These are phyloP conservation scores for Angophora floribunda DNA, from an alignment of 345 rosid species.

Conservation along the genomic window DNA sequence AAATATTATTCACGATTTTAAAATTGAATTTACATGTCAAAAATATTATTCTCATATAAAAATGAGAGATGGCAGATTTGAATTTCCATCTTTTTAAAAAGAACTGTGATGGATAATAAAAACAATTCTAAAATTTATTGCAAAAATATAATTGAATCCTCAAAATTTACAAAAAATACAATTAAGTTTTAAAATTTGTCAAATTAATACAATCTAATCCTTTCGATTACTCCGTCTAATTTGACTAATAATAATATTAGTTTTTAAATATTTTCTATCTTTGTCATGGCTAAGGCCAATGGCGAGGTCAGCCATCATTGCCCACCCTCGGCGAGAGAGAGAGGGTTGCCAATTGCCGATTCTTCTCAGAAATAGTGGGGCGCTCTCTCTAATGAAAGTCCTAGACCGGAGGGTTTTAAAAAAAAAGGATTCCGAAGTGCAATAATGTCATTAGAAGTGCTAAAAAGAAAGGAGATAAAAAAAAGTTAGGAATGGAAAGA, in stretches of 20 bases:
- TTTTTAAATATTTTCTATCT: too few species aligned
- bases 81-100: too few species aligned
- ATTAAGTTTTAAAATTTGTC: rapidly evolving
- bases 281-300: background rate
- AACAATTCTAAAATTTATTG: too few species aligned
- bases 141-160: rapidly evolving
- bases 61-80: too few species aligned
- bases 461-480: background rate
- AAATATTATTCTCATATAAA: too few species aligned
- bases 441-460: background rate
- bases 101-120: too few species aligned
- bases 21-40: background rate
- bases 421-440: background rate
- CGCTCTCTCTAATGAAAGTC: background rate
- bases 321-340: rapidly evolving
- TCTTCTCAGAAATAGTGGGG: too few species aligned
- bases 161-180: too few species aligned
- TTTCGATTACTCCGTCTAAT: rapidly evolving
- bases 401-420: background rate
- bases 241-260: rapidly evolving
- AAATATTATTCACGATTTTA: background rate
- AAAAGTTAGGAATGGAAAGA: too few species aligned
- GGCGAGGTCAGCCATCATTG: background rate
- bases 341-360: too few species aligned
- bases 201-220: rapidly evolving